Evolutionary conservation across 2,329 filamentous ascomycete species (phyloP).

Genomic region (Aureobasidium sp.): DNA sequence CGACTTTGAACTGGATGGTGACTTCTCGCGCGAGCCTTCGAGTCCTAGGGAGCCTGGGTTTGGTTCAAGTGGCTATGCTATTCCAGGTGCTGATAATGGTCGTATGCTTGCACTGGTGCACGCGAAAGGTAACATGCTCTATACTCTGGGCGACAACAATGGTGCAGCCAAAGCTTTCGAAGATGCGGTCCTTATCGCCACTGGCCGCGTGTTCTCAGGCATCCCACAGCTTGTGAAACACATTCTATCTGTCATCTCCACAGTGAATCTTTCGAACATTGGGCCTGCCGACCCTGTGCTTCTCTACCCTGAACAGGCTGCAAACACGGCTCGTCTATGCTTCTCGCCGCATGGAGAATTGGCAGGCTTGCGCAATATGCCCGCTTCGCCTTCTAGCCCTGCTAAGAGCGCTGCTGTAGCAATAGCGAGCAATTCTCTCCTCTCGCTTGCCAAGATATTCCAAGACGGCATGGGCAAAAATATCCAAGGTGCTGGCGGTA

Average conservation of each 20-base stretch:
- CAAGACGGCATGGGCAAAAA: constrained; percentile 88
- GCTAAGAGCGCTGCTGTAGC: constrained; percentile 74
- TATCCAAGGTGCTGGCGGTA: constrained; percentile 33
- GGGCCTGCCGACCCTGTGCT: constrained; percentile 56
- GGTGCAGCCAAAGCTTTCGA: constrained; percentile 85
- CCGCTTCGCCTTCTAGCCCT: constrained; percentile 49
- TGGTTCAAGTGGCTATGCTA: constrained; percentile 73
- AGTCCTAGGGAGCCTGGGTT: constrained; percentile 48
- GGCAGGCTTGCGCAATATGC: constrained; percentile 66
- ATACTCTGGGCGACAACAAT: constrained; percentile 73
- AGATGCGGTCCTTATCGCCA: constrained; percentile 83
- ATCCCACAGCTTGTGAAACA: constrained; percentile 71
- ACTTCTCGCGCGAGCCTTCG: constrained; percentile 22
- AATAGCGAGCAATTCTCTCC: constrained; percentile 88
- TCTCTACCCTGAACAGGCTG: constrained; percentile 72
- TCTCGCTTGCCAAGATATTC: constrained; percentile 95
- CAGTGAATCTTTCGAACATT: constrained; percentile 22
- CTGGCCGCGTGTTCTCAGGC: constrained; percentile 59
- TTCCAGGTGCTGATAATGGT: constrained; percentile 81
- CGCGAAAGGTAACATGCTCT: constrained; percentile 97
- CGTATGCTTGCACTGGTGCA: constrained; percentile 89
- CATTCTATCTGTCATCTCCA: constrained; percentile 61
- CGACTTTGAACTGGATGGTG: constrained; percentile 45
- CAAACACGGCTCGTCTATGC: constrained; percentile 72
- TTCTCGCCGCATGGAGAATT: constrained; percentile 70